Base-by-base conservation (phyloP, 129 eudicot species). In the Artemisia argyi region DNA sequence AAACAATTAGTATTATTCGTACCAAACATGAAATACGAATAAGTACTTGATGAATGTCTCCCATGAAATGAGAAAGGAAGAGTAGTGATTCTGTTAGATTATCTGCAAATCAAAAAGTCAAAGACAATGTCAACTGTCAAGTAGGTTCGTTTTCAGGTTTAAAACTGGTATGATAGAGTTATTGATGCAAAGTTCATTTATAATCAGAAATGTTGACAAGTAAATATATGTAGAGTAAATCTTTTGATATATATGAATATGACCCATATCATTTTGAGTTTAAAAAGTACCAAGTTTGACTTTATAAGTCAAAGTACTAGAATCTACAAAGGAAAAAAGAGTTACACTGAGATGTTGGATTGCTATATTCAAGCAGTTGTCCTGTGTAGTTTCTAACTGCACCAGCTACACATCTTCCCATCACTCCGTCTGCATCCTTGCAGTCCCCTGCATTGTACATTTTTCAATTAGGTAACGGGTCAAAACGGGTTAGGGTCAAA, bases 41-140 rank as follows among this genome's bases (percentile, higher is more conserved):
- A 11, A 10, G 22, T 67, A 85, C 98, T 96, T 93, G 97, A 80
- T 93, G 98, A 80, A 93, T 87, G 78, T 93, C 97, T 64, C 98
- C 98, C 19, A 93, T 69, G 61, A 83, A 84, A 76, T 93, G 97
- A 78, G 97, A 85, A 26, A 93, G 96, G 82, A 93, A 93, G 53
- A 93, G 86, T 50, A 89, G 77, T 53, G 98, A 92, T 77, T 93
- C 90, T 7, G 96, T 89, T 53, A 89, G 90, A 77, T 93, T 87
- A 87, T 89, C 98, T 89, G 87, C 66, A 50, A 72, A 55, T 51
- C 47, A 50, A 24, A 50, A 46, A 75, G 61, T 49, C 48, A 15
- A 20, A 20, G 68, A 46, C 60, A 22, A 30, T 39, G 46, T 39
- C 9, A 7, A 22, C 20, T 39, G 46, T 39, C 9, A 7, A 14